These are phyloP conservation scores for Podila horticola DNA, from an alignment of 192 early-diverging fungal genomes.

Conservation along the genomic window DNA sequence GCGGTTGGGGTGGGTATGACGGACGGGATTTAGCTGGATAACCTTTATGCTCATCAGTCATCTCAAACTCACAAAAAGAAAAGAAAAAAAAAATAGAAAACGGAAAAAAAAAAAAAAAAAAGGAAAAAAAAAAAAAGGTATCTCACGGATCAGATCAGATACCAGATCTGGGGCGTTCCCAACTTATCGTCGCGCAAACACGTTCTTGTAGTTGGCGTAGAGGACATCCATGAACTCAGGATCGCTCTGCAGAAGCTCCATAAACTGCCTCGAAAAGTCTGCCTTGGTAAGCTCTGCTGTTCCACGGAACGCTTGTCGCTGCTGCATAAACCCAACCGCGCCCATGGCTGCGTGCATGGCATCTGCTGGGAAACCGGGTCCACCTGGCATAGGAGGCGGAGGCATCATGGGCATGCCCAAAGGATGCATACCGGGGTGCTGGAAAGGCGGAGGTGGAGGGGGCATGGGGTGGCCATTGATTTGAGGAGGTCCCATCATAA, in stretches of 20 bases:
- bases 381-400: slow-evolving; percentile 14
- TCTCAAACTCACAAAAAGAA: too few species aligned
- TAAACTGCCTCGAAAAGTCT: slow-evolving; percentile 60
- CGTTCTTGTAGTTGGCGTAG: slow-evolving; percentile 51
- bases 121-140: not conserved
- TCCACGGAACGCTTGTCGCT: slow-evolving; percentile 35
- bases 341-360: slow-evolving; percentile 53
- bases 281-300: slow-evolving; percentile 53
- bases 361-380: slow-evolving; percentile 37
- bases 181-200: slow-evolving; percentile 25
- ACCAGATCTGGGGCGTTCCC: too few species aligned
- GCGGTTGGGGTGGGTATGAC: too few species aligned
- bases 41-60: too few species aligned
- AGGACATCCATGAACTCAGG: slow-evolving; percentile 59
- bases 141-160: not conserved
- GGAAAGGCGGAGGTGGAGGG: slow-evolving; percentile 19
- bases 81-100: too few species aligned
- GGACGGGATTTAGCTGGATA: too few species aligned
- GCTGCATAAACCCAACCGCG: slow-evolving; percentile 47
- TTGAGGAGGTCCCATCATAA: slow-evolving; percentile 24
- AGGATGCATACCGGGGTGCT: slow-evolving; percentile 16
- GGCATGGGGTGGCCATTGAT: slow-evolving; percentile 11
- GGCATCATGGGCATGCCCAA: slow-evolving; percentile 31
- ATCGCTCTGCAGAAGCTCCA: slow-evolving; percentile 56
- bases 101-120: not conserved